Evolutionary conservation across 1,139 yeast genomes (phyloP), one percentile per base, ranked within the genome.

Genomic region (Lodderomyces jiufengensis): DNA sequence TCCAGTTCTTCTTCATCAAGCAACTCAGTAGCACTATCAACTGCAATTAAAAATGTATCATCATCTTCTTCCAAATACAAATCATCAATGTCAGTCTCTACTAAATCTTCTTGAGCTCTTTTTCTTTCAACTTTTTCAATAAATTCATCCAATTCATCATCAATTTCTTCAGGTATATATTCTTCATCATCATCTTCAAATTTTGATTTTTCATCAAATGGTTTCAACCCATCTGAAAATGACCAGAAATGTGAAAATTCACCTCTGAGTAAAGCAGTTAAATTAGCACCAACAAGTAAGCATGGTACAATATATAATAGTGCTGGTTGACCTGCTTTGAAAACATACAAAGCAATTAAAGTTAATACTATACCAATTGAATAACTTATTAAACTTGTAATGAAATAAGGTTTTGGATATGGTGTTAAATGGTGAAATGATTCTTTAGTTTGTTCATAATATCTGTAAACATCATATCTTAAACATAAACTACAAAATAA

Each of bases 251-350:
- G 45, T 0, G 39, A 41, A 20, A 73, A 45, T 29, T 80, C 84
- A 1, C 71, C 71, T 16, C 61, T 31, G 8, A 20, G 18, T 2
- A 32, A 33, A 20, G 37, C 25, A n/a, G 34, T 27, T 3, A 37
- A 32, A 4, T 32, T 23, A 6, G 37, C 32, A 2, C 44, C 42
- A 22, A 27, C 24, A 16, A 42, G 16, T 28, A 40, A 33, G 28
- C 42, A 51, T 3, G 90, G 88, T 5, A 79, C 78, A 27, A 81
- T 57, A 49, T 80, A 81, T 16, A 81, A 54, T 40, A 82, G 58
- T 0, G 88, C 88, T 1, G 88, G 88, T 54, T 80, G 88, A 1
- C 81, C 85, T 5, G 52, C 54, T 3, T 67, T 49, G 43, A 48
- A 73, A 2, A 51, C 36, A 31, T 60, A 57, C 40, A 73, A 54